Evolutionary conservation across 768 basidiomycete species (phyloP).

Genomic region (Suillus variegatus): DNA sequence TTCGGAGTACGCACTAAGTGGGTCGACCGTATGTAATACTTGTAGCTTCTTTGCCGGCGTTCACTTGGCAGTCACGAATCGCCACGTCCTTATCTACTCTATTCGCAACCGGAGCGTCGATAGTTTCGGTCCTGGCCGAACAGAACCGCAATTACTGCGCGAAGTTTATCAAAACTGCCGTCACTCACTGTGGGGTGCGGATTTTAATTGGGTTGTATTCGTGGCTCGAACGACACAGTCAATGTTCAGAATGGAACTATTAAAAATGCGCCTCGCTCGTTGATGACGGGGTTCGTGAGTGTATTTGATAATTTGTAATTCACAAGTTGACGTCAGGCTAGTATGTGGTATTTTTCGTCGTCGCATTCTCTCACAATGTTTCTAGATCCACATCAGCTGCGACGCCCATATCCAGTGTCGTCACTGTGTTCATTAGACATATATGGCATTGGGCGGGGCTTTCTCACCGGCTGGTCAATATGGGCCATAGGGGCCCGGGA

Average conservation of each 20-base stretch:
- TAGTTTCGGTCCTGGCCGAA: not conserved
- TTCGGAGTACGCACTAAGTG: not conserved
- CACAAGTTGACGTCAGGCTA: not conserved
- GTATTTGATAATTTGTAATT: not conserved
- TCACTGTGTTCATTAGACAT: not conserved
- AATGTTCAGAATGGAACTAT: not conserved
- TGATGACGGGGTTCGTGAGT: not conserved
- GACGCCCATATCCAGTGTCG: not conserved
- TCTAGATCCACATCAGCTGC: not conserved
- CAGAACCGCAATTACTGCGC: not conserved
- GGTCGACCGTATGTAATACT: not conserved
- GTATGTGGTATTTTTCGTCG: not conserved
- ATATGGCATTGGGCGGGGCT: not conserved
- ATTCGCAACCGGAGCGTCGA: not conserved
- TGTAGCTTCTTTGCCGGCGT: not conserved
- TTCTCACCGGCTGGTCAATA: too few species aligned
- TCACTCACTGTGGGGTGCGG: not conserved
- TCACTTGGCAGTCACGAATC: not conserved
- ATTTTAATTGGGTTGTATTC: not conserved
- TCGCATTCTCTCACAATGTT: not conserved
- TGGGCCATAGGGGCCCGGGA: not conserved
- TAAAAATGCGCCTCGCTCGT: too few species aligned
- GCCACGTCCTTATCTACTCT: slow-evolving; percentile 3
- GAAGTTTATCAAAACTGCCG: not conserved
- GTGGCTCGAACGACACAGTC: not conserved